These are phyloP conservation scores for Corrigiola litoralis DNA, from an alignment of 179 eudicot species.

Conservation along the genomic window DNA sequence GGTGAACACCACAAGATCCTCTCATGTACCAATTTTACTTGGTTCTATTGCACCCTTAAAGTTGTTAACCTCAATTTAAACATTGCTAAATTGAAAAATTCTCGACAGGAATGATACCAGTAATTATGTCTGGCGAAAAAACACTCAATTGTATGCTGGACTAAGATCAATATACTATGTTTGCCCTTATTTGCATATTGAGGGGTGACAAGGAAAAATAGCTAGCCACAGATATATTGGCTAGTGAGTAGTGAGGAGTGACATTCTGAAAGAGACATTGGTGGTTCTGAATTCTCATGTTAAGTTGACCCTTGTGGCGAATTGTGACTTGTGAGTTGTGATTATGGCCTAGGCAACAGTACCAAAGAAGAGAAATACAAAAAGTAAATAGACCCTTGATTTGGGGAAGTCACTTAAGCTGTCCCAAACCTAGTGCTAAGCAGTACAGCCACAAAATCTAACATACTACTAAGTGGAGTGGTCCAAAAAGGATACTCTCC, in stretches of 20 bases:
- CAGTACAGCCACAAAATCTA: neutral
- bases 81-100: no score
- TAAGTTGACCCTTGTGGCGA: neutral
- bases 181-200: no score
- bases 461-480: conserved; percentile 1
- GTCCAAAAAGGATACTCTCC: conserved; percentile 13
- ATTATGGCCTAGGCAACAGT: neutral
- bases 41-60: no score
- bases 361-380: neutral
- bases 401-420: conserved; percentile 15
- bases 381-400: conserved; percentile 5
- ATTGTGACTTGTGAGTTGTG: neutral
- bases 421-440: neutral
- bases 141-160: no score
- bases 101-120: no score
- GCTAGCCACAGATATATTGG: neutral
- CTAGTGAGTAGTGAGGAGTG: neutral
- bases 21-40: no score
- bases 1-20: no score
- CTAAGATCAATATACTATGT: no score
- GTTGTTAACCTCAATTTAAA: no score
- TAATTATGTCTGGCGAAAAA: no score
- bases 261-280: conserved; percentile 11
- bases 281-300: neutral
- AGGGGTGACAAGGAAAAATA: no score